Base-by-base conservation (phyloP, 1,139 yeast genomes). In the Yarrowia galli region DNA sequence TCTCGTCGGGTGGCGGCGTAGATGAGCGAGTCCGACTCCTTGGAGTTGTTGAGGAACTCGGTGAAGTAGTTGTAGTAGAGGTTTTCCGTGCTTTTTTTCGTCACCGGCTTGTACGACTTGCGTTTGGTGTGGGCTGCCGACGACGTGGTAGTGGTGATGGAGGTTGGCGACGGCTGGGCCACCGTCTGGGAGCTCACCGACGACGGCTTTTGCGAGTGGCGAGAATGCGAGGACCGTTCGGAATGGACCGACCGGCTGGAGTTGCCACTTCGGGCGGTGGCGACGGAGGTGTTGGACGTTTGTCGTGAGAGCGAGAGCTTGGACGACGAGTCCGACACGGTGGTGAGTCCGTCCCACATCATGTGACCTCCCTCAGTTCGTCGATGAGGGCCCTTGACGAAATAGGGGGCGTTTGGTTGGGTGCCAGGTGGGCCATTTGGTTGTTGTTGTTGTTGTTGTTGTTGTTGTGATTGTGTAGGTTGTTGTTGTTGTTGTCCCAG, bases 1-100 rank as follows among this genome's bases (percentile, higher is more conserved):
- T 76, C 79, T 65, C 74, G 73, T 10, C 79, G 71, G 16, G 78
- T 75, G 25, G 71, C 69, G 1, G 77, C 77, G 68, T 76, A 76
- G 22, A 76, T 72, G 23, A 77, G 69, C 10, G 79, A 73, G 70
- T 76, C 79, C 12, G 78, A 70, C 36, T 70, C 71, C 56, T 73
- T 69, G 56, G 77, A 71, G 69, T 71, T 71, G 65, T 72, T 69
- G 15, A 74, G 72, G 61, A 76, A 76, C 32, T 71, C 69, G 63
- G 72, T 69, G 67, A 76, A 76, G 36, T 46, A 61, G 35, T 46
- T 48, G 56, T 61, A 61, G 46, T 61, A 61, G 46, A n/a, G 36
- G 46, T 48, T 61, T 25, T 61, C 66, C 8, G 66, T 43, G 40
- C 38, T 20, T n/a, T 58, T 58, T 32, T 58, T 58, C 15, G 64